Evolutionary conservation across 2,329 filamentous ascomycete genomes (phyloP), one percentile per base, ranked within the genome.

Genomic region (Hortaea sp.): DNA sequence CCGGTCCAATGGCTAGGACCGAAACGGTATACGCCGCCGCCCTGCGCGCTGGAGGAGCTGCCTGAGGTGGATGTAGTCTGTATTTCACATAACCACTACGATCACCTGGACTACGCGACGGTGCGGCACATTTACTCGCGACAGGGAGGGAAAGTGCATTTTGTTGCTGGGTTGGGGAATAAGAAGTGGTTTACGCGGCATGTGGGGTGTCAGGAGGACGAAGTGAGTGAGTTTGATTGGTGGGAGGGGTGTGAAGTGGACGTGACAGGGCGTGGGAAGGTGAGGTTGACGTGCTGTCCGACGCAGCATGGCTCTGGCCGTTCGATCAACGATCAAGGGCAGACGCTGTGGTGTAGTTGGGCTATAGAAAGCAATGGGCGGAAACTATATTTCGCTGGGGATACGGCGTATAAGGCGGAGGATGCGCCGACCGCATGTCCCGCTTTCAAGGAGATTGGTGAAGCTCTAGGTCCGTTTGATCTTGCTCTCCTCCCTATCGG

Each of bases 11-110:
- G 65, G 45, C 53, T 69, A 1, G 75, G 75, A 0, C 76, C 76
- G 0, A 70, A 73, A 43, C 64, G 75, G 31, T 76, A 76, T 45
- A 72, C 70, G 10, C 72, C 69, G 3, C 64, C 72, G 4, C 75
- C 75, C 1, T 78, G 74, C 54, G 53, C 57, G 0, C 53, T 75
- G 2, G 62, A 70, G 2, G 72, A 76, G 12, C 55, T 78, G 2
- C 75, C 75, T 0, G 65, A 72, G 2, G 61, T 77, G 7, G 75
- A 79, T 46, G 56, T 72, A 2, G 65, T 78, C 3, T 61, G 69
- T 47, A 75, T 78, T 41, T 74, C 69, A 45, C 76, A 79, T 56
- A 74, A 77, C 51, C 75, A 78, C 54, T 77, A 76, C 52, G 74
- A 78, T 51, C 75, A 78, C 49, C 63, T 77, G 42, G 73, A 77